These are phyloP conservation scores for Barbarea vulgaris DNA, from an alignment of 345 rosid genomes.

Conservation along the genomic window DNA sequence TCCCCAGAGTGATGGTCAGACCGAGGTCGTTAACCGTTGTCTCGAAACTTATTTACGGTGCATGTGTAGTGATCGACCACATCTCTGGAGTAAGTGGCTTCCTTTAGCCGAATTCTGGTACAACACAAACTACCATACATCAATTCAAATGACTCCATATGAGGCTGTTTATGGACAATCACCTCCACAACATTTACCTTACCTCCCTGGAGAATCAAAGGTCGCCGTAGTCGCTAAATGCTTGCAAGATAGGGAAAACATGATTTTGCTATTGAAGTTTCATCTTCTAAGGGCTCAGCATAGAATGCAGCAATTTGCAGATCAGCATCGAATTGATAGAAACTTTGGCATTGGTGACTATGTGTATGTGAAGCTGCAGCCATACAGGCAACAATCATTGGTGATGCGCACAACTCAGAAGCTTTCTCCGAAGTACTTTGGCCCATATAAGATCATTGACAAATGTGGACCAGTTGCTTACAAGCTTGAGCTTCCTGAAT, in stretches of 20 bases:
- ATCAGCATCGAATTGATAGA: neutral
- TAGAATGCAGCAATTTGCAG: neutral
- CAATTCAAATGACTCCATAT: no score
- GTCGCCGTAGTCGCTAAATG: neutral
- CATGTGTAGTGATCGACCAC: no score
- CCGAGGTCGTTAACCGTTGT: no score
- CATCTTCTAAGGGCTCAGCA: neutral
- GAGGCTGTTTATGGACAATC: no score
- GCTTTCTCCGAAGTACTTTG: neutral
- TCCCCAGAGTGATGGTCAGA: no score
- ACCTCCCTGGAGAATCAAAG: no score
- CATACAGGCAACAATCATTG: neutral
- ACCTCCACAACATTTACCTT: no score
- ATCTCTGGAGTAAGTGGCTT: no score
- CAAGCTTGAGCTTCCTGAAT: neutral
- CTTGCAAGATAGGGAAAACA: neutral
- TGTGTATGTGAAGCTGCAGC: neutral
- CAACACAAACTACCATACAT: no score
- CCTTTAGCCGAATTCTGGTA: no score
- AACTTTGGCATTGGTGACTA: neutral
- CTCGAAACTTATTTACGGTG: no score
- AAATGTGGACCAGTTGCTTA: neutral
- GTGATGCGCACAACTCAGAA: neutral
- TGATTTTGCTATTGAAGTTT: no score
- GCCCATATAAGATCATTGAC: neutral